Evolutionary conservation across 495 filamentous ascomycete genomes (phyloP).

Genomic region (Xylaria longipes): DNA sequence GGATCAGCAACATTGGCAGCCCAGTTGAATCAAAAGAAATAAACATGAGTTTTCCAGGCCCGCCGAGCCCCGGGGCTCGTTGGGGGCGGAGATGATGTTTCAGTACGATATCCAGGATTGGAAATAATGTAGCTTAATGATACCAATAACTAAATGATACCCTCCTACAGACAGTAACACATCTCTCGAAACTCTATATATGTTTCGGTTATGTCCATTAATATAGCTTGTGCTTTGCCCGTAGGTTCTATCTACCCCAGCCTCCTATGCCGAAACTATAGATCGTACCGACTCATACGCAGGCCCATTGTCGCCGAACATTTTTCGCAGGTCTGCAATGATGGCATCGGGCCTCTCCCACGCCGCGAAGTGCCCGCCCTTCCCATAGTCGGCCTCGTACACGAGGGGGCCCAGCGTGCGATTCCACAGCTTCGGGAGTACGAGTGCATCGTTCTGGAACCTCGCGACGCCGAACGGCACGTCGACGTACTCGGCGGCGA

Average conservation of each 20-base stretch:
- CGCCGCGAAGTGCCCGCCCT: constrained; percentile 68
- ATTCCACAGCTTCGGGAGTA: constrained; percentile 57
- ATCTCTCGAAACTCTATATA: neutral
- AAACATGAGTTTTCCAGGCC: constrained; percentile 39
- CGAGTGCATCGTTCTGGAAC: constrained; percentile 57
- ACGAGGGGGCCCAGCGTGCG: constrained; percentile 59
- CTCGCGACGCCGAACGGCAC: constrained; percentile 59
- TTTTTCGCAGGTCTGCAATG: constrained; percentile 57
- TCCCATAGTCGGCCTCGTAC: constrained; percentile 52
- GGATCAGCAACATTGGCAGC: constrained; percentile 36
- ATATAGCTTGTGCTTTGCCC: neutral
- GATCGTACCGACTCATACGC: constrained; percentile 10
- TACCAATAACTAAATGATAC: neutral
- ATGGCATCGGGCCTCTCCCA: constrained; percentile 60
- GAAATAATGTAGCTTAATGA: constrained; percentile 7
- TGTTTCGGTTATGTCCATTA: neutral
- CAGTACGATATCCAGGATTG: neutral
- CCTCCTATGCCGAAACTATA: neutral
- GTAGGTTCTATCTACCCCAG: neutral
- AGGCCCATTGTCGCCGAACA: constrained; percentile 47
- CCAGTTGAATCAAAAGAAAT: constrained; percentile 40
- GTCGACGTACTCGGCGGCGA: constrained; percentile 4
- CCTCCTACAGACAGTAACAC: neutral
- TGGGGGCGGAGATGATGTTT: constrained; percentile 14
- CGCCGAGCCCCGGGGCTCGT: constrained; percentile 26